Evolutionary conservation across 2,329 filamentous ascomycete genomes (phyloP).

Genomic region (Colletotrichum gloeosporioides): DNA sequence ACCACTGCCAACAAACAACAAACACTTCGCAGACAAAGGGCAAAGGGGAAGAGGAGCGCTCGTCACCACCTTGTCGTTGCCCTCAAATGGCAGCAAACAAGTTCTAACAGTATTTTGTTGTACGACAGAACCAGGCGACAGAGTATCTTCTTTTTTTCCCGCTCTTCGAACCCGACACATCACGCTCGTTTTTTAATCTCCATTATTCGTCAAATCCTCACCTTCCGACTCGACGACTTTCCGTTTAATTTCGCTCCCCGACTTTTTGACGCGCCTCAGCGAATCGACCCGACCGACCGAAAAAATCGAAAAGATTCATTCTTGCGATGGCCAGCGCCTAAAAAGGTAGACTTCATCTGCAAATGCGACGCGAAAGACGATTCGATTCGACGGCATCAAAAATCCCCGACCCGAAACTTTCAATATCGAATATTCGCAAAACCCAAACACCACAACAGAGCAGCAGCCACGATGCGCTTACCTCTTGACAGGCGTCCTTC

Average conservation of each 20-base stretch:
- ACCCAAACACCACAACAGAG: not conserved
- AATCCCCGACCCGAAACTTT: not conserved
- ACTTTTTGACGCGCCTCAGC: slow-evolving; percentile 9
- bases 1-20: slow-evolving; percentile 18
- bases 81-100: slow-evolving; percentile 13
- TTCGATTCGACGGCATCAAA: not conserved
- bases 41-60: slow-evolving; percentile 2
- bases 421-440: slow-evolving; percentile 1
- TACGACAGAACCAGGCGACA: slow-evolving; percentile 7
- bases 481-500: slow-evolving; percentile 46
- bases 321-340: slow-evolving; percentile 8
- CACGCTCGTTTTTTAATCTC: slow-evolving; percentile 14
- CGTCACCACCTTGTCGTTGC: not conserved
- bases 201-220: not conserved
- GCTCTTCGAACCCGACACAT: not conserved
- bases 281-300: not conserved
- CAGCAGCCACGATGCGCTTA: slow-evolving; percentile 51
- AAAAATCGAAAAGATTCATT: not conserved
- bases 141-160: not conserved
- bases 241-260: slow-evolving; percentile 12
- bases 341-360: slow-evolving; percentile 12
- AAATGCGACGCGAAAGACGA: slow-evolving; percentile 13
- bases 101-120: slow-evolving; percentile 7
- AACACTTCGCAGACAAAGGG: slow-evolving; percentile 12
- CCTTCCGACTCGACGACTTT: slow-evolving; percentile 2